Evolutionary conservation across 2,329 filamentous ascomycete genomes (phyloP).

Genomic region (Orbilia oligospora): DNA sequence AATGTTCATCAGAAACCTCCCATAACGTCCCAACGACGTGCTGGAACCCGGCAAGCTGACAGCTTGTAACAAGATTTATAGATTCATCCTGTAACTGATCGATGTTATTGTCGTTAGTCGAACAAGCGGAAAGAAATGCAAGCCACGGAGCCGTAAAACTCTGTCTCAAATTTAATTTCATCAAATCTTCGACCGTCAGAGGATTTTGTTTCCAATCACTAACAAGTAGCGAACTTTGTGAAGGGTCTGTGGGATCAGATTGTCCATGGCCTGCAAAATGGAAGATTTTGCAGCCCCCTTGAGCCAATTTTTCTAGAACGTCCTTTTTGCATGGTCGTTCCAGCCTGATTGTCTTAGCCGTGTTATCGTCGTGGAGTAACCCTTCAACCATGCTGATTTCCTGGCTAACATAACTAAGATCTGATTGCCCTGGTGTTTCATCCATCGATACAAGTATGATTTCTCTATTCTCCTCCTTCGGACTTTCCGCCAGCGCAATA

Average conservation of each 20-base stretch:
- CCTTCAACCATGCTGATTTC: conserved; percentile 10
- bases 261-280: conserved; percentile 47
- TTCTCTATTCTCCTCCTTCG: too few relatives aligned
- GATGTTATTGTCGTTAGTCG: conserved; percentile 8
- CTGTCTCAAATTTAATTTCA: conserved; percentile 4
- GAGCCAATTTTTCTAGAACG: conserved; percentile 5
- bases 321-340: conserved; percentile 45
- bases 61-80: conserved; percentile 35
- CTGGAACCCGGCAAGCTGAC: conserved; percentile 45
- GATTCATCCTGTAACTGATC: conserved; percentile 24
- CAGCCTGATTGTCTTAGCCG: neutral
- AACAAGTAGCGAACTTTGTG: conserved; percentile 27
- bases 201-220: conserved; percentile 38
- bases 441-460: conserved; percentile 66
- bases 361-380: too few relatives aligned
- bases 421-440: conserved; percentile 61
- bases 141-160: conserved; percentile 2
- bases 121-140: conserved; percentile 41
- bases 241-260: conserved; percentile 22
- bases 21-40: conserved; percentile 65
- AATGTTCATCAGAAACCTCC: conserved; percentile 66
- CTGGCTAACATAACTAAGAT: conserved; percentile 12
- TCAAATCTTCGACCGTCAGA: conserved; percentile 22
- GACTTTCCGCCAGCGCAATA: too few relatives aligned
- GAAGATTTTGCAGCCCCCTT: conserved; percentile 23